These are phyloP conservation scores for Abrus pulchellus DNA, from an alignment of 306 rosid species.

Conservation along the genomic window DNA sequence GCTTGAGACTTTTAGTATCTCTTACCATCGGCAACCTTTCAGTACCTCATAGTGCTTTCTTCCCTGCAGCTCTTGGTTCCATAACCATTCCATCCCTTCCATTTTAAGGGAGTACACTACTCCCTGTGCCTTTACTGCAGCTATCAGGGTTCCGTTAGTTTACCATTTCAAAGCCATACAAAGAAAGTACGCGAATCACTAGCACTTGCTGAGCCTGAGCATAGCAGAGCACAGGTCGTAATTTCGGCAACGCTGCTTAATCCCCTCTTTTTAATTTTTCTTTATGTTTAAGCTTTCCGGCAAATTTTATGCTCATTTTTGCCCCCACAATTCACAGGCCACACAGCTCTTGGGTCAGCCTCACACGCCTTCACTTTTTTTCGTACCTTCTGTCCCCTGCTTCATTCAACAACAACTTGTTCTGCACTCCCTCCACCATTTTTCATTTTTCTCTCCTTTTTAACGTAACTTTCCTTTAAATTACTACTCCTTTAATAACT, in stretches of 20 bases:
- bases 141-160: conserved; percentile 34
- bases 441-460: conserved; percentile 15
- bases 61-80: background rate
- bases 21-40: background rate
- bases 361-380: conserved; percentile 45
- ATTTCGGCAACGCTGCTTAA: conserved; percentile 25
- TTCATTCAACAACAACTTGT: conserved; percentile 2
- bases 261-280: conserved; percentile 37
- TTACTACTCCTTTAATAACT: conserved; percentile 64
- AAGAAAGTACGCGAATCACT: conserved; percentile 27
- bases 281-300: conserved; percentile 48
- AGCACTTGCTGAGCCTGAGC: background rate
- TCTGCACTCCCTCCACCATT: background rate
- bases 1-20: background rate
- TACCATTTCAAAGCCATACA: conserved; percentile 19
- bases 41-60: background rate
- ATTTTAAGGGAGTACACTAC: conserved; percentile 1
- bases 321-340: conserved; percentile 44
- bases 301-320: conserved; percentile 52
- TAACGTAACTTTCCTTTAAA: conserved; percentile 59
- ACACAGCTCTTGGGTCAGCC: background rate
- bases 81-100: background rate
- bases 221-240: conserved; percentile 6
- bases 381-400: conserved; percentile 49
- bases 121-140: conserved; percentile 34